phyloP scores from a whole-genome alignment of 2,329 filamentous ascomycete species.

The Colletotrichum sp. region DNA sequence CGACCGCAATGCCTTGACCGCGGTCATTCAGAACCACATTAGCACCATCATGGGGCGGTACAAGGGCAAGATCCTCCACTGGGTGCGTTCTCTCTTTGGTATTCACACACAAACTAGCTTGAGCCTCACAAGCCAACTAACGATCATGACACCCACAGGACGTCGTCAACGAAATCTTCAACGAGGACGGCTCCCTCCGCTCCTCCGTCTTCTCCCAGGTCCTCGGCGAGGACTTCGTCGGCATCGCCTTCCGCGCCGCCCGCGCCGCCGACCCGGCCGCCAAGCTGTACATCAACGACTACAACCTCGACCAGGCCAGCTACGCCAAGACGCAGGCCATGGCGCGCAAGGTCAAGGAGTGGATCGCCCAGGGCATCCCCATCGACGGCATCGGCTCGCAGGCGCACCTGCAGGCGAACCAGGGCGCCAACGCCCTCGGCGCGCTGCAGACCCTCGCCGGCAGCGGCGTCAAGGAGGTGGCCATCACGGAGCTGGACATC shows the following conservation, averaged over 20 bases:
- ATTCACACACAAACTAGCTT: not conserved
- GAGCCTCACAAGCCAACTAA: not conserved
- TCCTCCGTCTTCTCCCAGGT: slow-evolving; percentile 69
- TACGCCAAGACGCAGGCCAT: slow-evolving; percentile 64
- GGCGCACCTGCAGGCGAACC: slow-evolving; percentile 54
- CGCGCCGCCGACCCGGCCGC: slow-evolving; percentile 68
- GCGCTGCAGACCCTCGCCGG: slow-evolving; percentile 59
- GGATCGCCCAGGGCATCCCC: slow-evolving; percentile 65
- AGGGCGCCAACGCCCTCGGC: slow-evolving; percentile 46
- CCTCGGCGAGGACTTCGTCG: slow-evolving; percentile 73
- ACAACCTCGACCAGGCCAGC: slow-evolving; percentile 67
- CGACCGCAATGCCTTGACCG: slow-evolving; percentile 55
- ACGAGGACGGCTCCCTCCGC: slow-evolving; percentile 65
- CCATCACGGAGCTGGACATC: slow-evolving; percentile 74
- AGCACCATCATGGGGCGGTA: slow-evolving; percentile 61
- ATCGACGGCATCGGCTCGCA: slow-evolving; percentile 71
- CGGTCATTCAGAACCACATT: slow-evolving; percentile 65
- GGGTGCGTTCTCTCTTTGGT: slow-evolving; percentile 33
- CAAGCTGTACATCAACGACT: slow-evolving; percentile 80
- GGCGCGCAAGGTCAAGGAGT: slow-evolving; percentile 65
- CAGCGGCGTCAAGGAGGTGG: slow-evolving; percentile 59
- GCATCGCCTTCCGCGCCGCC: slow-evolving; percentile 73
- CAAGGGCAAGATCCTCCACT: slow-evolving; percentile 67
- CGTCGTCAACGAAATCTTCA: slow-evolving; percentile 70
- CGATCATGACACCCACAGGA: slow-evolving; percentile 41